A percentile compares a stretch with the other conserved stretches of the same genome.
Conservation (phyloP, 345 rosid genomes). For the Bretschneidera sinensis region DNA sequence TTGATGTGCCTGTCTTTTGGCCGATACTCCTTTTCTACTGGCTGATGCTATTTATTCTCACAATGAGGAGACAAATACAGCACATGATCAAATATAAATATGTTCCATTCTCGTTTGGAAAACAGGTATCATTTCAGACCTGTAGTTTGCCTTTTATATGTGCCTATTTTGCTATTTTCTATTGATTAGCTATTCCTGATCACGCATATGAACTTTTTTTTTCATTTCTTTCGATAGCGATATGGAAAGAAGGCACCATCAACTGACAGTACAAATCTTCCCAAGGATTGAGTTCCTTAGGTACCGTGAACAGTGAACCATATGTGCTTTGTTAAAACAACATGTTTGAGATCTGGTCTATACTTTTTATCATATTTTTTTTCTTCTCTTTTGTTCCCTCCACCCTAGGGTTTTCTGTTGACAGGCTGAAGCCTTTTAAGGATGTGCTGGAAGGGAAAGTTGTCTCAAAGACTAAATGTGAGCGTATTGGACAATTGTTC, state of each 20-base stretch:
- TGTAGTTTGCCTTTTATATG: background rate
- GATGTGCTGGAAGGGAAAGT: conserved; percentile 19
- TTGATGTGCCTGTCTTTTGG: conserved; percentile 97
- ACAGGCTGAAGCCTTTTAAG: conserved; percentile 18
- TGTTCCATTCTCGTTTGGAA: conserved; percentile 86
- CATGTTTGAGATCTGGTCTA: background rate
- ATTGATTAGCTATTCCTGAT: background rate
- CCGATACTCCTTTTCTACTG: conserved; percentile 95
- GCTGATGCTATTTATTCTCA: conserved; percentile 63
- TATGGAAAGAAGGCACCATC: conserved; percentile 60
- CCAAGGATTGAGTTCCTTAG: conserved; percentile 36
- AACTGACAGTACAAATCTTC: conserved; percentile 33
- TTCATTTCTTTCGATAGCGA: conserved; percentile 40
- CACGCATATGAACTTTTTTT: conserved; percentile 1
- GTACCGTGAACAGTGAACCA: conserved; percentile 19
- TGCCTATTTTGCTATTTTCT: background rate
- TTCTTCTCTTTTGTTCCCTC: background rate
- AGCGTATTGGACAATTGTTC: conserved; percentile 9
- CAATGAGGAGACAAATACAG: conserved; percentile 88
- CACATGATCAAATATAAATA: conserved; percentile 96
- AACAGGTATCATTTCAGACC: conserved; percentile 46
- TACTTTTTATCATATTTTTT: too few relatives aligned
- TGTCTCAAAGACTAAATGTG: conserved; percentile 9
- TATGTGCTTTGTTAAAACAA: background rate
- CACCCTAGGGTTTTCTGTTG: conserved; percentile 4